Base-by-base conservation (phyloP, 345 rosid species). In the Boechera stricta region DNA sequence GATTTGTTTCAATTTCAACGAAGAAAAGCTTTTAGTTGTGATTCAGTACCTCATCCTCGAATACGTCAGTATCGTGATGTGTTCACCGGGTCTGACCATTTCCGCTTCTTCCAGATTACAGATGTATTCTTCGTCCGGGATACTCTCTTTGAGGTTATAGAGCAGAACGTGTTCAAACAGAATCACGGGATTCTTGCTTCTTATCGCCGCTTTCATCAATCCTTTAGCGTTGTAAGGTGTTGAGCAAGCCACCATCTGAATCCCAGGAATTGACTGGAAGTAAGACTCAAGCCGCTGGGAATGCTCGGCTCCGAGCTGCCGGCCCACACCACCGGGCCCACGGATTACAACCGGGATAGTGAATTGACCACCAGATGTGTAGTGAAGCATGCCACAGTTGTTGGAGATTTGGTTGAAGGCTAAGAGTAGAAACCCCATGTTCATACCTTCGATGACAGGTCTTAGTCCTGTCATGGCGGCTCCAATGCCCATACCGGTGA, bases 201-300 rank as follows among this genome's bases (percentile, higher is more conserved):
- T 84, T 74, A 91, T 91, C 1, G 97, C 96, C 2, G 97, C 94
- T 81, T 93, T 93, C 98, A 93, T 93, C 69, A 91, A 76, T 56
- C 98, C 98, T 85, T 93, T 93, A 31, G 97, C 94, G 64, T 93
- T 93, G 18, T 90, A 90, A 13, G 98, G 90, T 15, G 97, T 93
- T 0, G 97, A 93, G 88, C 98, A 93, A 0, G 94, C 98, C 18
- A 93, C 98, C 98, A 93, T 91, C 73, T 93, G 97, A 77, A 93
- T 93, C 71, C 97, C 97, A 10, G 92, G 97, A 71, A 93, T 91
- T 38, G 94, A 90, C 70, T 93, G 96, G 82, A 91, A 91, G 85
- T 91, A 93, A 28, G 97, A 93, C 73, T 93, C 94, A 0, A 93
- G 98, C 7, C 94, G 88, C 45, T 93, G 96, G 1, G 96, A 93